Evolutionary conservation across 2,329 filamentous ascomycete species (phyloP).

Genomic region (Colletotrichum sp.): DNA sequence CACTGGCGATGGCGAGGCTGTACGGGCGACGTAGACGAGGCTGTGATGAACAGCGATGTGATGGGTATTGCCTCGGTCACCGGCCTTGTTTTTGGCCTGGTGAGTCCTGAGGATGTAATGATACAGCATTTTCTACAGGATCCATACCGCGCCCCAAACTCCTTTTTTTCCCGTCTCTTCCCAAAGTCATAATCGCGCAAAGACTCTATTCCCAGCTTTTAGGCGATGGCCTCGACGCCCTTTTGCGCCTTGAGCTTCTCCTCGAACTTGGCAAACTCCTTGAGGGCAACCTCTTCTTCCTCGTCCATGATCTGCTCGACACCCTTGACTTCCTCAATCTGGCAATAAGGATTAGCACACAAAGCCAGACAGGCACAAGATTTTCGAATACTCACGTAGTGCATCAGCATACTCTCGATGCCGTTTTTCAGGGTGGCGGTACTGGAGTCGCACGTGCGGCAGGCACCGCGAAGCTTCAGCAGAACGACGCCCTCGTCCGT

Average conservation of each 20-base stretch:
- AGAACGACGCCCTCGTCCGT: constrained; percentile 78
- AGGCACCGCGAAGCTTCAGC: constrained; percentile 89
- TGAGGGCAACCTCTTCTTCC: constrained; percentile 86
- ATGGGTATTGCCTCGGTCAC: constrained; percentile 13
- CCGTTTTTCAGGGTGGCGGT: constrained; percentile 97
- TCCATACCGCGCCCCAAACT: not conserved
- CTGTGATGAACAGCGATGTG: not conserved
- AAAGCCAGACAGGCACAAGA: not conserved
- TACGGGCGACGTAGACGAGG: not conserved
- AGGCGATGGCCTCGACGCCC: constrained; percentile 28
- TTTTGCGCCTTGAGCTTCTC: constrained; percentile 73
- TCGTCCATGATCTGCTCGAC: constrained; percentile 90
- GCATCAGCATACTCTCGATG: constrained; percentile 98
- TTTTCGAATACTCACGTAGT: constrained; percentile 71
- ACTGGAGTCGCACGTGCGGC: constrained; percentile 94
- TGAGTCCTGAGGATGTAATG: not conserved
- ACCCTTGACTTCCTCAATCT: constrained; percentile 95
- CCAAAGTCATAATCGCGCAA: not conserved
- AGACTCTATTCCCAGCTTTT: not conserved
- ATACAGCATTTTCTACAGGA: constrained; percentile 9
- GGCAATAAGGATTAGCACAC: constrained; percentile 25
- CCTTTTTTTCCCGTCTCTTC: not conserved
- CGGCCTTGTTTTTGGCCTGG: not conserved
- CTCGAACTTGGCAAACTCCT: constrained; percentile 94
- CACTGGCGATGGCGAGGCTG: not conserved